Evolutionary conservation across 2,329 filamentous ascomycete species (phyloP), one percentile per base, ranked within the genome.

Genomic region (Westerdykella aurantiaca): DNA sequence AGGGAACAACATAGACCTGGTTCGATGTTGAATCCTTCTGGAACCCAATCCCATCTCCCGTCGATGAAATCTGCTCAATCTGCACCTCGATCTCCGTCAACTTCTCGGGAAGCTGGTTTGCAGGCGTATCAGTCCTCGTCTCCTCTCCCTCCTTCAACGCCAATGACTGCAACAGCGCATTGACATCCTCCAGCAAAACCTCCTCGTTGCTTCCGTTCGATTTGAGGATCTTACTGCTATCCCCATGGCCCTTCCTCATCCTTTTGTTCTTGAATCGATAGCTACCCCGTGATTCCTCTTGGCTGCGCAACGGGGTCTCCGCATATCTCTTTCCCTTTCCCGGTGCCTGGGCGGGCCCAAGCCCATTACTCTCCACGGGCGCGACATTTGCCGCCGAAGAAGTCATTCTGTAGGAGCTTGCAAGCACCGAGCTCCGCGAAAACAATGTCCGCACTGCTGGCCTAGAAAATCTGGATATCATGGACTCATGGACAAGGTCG

Each of bases 1-100:
- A 98, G 4, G 91, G 89, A 1, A 97, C 84, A 40, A 93, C 83
- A 61, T 90, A 96, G 65, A 96, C 69, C 71, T 84, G 75, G 44
- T 80, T 72, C 18, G 73, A 75, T 43, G 79, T 72, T n/a, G 73
- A 75, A 47, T 80, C 77, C 22, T 80, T 71, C n/a, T 80, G 78
- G 45, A 87, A 73, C 4, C 86, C 93, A 44, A 98, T 77, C 2
- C 88, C 93, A 55, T 97, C 93, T 42, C 93, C 93, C 0, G 88
- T 95, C 0, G 91, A 97, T 0, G 91, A 95, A 29, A 97, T 75
- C 52, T 86, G 81, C 6, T 82, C 68, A 45, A 97, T 83, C n/a
- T 85, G 81, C 34, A 97, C 79, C 42, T 95, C 83, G 34, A 93
- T 80, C 63, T 95, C 87, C 5, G 81, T 78, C 46, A 85, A 85